Evolutionary conservation across 2,329 filamentous ascomycete genomes (phyloP), one percentile per base, ranked within the genome.

Genomic region (Colletotrichum sp.): DNA sequence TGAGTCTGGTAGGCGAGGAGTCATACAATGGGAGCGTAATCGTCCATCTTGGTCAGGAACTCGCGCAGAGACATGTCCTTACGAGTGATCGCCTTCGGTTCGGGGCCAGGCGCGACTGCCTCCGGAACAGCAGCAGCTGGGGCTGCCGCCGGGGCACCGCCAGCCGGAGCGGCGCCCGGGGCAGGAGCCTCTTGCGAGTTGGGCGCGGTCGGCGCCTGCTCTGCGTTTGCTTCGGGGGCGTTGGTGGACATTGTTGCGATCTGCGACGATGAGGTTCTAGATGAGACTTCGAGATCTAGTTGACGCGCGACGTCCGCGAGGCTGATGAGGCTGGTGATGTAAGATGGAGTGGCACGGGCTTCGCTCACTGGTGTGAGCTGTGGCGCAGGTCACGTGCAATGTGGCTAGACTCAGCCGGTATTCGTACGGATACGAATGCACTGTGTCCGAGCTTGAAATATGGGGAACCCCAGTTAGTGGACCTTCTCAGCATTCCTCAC

Each of bases 31-130:
- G 97, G 97, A 77, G 97, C 96, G 86, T 97, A 99, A 82, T 99
- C 97, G 83, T 99, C 97, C 94, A 99, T 99, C 89, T 98, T 98
- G 78, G 91, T 91, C 21, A 99, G 86, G 83, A 99, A 98, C 85
- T 99, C 96, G 82, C 96, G 94, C 79, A 99, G 87, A 52, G 95
- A 98, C 24, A 94, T 94, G 86, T 99, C 97, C 86, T 99, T 99
- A 84, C 96, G 95, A 69, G 94, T 93, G 2, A 94, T 93, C 78
- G 95, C 88, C 81, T 91, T 92, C 55, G 92, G 85, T 75, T 95
- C 93, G 8, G 89, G 85, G 8, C 86, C 84, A 12, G 89, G 84
- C 55, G 87, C 87, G 65, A 90, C 83, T 68, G 89, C 86, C 68
- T 89, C 86, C 4, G 78, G 77, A 18, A 69, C 77, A 49, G 79